Conservation (phyloP, 192 early-diverging fungal species). For the Dimargaris xerosporica region DNA sequence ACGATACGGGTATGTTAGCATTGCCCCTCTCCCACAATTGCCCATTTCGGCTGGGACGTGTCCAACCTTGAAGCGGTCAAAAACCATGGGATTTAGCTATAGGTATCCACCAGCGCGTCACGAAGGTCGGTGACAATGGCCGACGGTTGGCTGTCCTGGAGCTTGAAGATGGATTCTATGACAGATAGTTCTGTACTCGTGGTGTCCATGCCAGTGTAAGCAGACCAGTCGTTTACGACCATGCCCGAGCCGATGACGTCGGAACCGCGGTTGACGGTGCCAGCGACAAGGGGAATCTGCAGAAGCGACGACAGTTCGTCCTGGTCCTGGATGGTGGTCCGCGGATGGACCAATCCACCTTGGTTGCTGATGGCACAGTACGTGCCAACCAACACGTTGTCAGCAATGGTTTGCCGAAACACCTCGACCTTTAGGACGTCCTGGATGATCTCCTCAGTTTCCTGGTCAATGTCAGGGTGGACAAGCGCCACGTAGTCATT, state of each 20-base stretch:
- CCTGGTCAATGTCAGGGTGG: constrained; percentile 94
- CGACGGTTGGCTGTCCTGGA: constrained; percentile 79
- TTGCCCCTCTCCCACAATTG: too few relatives aligned
- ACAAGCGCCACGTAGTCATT: constrained; percentile 98
- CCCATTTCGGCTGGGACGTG: too few relatives aligned
- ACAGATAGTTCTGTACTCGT: constrained; percentile 93
- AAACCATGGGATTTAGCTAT: constrained; percentile 28
- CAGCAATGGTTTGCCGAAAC: constrained; percentile 95
- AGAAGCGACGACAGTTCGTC: constrained; percentile 94
- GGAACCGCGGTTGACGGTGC: constrained; percentile 96
- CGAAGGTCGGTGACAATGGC: constrained; percentile 89
- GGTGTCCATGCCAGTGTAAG: constrained; percentile 93
- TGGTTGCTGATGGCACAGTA: constrained; percentile 96
- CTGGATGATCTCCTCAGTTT: constrained; percentile 98
- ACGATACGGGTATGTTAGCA: too few relatives aligned
- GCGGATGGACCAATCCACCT: constrained; percentile 92
- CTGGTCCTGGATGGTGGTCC: constrained; percentile 90
- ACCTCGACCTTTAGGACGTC: constrained; percentile 97
- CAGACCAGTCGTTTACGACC: constrained; percentile 97
- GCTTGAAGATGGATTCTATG: constrained; percentile 94
- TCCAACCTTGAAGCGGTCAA: too few relatives aligned
- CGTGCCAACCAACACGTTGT: constrained; percentile 90
- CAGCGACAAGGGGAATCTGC: constrained; percentile 94
- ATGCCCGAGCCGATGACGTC: constrained; percentile 93
- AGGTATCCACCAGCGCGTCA: constrained; percentile 82